phyloP scores from a whole-genome alignment of 768 basidiomycete species.

The Paxillus involutus region DNA sequence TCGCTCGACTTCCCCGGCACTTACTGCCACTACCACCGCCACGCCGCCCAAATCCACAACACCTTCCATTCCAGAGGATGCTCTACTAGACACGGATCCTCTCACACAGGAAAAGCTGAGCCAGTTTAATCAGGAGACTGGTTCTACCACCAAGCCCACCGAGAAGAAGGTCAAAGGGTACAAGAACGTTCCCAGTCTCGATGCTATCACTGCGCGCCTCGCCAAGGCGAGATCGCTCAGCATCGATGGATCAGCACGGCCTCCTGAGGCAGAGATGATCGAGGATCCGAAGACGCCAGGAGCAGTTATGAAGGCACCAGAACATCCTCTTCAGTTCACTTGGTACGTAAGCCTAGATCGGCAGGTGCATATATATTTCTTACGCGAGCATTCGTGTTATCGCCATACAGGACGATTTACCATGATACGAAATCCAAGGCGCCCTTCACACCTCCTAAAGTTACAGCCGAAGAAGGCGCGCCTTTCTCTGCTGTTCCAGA shows the following conservation, averaged over 20 bases:
- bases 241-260: constrained; percentile 59
- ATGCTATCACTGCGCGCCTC: constrained; percentile 80
- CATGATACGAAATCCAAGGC: constrained; percentile 83
- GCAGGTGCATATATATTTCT: background rate
- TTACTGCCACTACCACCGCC: constrained; percentile 46
- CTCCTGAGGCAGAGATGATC: constrained; percentile 75
- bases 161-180: constrained; percentile 59
- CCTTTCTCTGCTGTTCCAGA: constrained; percentile 51
- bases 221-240: constrained; percentile 67
- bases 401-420: constrained; percentile 72
- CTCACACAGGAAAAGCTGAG: constrained; percentile 69
- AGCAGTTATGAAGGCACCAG: constrained; percentile 61
- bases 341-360: constrained; percentile 49
- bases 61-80: constrained; percentile 37
- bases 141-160: constrained; percentile 20
- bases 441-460: constrained; percentile 50
- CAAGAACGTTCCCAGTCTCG: constrained; percentile 85
- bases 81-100: constrained; percentile 36
- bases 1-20: constrained; percentile 63
- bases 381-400: background rate
- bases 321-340: constrained; percentile 81
- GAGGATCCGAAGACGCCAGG: constrained; percentile 85
- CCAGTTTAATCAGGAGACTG: constrained; percentile 58
- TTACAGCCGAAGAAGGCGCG: constrained; percentile 32
- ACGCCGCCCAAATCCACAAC: constrained; percentile 42